Base-by-base conservation (phyloP, 306 rosid genomes). In the Mucuna pruriens region DNA sequence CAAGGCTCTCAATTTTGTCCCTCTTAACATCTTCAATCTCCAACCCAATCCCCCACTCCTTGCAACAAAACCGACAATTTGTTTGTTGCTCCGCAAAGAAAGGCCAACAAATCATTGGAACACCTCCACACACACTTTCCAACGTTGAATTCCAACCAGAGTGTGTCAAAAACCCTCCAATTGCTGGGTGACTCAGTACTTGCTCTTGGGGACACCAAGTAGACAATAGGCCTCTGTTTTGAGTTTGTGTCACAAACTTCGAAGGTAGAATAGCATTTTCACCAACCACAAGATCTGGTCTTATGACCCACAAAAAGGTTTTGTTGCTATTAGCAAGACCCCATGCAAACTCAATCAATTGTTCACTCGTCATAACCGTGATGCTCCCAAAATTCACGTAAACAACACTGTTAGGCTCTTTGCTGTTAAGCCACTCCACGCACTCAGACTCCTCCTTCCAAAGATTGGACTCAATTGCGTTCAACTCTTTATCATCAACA, bases 61-160 rank as follows among this genome's bases (percentile, higher is more conserved):
- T 77, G 9, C 90, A 84, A 19, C 72, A 9, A 42, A 65, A 94
- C 12, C 88, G 4, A n/a, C 94, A 94, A 77, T 94, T 94, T 0
- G 91, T 90, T 31, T 89, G 98, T 19, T 94, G 98, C 23, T 94
- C 98, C 0, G 91, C 94, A 4, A 89, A 91, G 64, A 94, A 89
- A 0, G 97, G 97, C 97, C 97, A 94, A n/a, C 90, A 89, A 1
- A 90, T 51, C 90, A 94, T 83, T 2, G 94, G 91, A 15, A 94
- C 90, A 9, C 97, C 97, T 0, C 62, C 74, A 3, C 89, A 51
- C 8, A 89, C 1, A 23, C 97, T 94, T 76, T 94, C 98, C 11
- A 91, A 7, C 0, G 91, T 90, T 4, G 95, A 92, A 52, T 90
- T 92, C 97, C 97, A 92, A 0, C 97, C 97, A 22, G 69, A 63